Percentiles rank a stretch among this genome's conserved stretches.
phyloP scores from a whole-genome alignment of 805 yeast genomes.

The Ogataea minuta region DNA sequence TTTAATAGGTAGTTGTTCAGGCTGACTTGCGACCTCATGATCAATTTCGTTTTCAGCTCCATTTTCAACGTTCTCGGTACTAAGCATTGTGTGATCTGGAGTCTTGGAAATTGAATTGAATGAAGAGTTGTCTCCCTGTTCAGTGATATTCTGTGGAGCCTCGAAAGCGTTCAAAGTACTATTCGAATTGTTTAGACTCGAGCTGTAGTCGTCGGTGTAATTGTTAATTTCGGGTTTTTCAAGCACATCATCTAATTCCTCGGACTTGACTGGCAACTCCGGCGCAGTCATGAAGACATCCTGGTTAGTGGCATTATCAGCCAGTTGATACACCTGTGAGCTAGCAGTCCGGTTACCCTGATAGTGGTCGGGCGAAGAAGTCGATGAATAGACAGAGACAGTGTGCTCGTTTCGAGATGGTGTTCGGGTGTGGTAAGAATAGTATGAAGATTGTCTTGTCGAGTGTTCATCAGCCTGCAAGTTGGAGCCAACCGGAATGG shows the following conservation, averaged over 20 bases:
- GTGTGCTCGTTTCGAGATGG: slow-evolving; percentile 14
- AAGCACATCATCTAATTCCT: background rate
- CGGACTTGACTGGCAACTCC: slow-evolving; percentile 28
- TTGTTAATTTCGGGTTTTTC: background rate
- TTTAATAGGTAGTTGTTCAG: background rate
- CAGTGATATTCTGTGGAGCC: slow-evolving; percentile 8
- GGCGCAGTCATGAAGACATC: slow-evolving; percentile 41
- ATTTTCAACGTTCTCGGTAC: background rate
- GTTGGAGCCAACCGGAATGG: background rate
- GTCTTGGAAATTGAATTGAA: slow-evolving; percentile 23
- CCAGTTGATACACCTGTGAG: slow-evolving; percentile 22
- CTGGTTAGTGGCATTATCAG: slow-evolving; percentile 28
- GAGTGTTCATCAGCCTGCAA: background rate
- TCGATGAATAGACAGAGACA: slow-evolving; percentile 18
- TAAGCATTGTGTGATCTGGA: slow-evolving; percentile 17
- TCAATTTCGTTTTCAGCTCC: background rate
- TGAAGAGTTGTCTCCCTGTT: slow-evolving; percentile 12
- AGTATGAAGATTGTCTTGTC: slow-evolving; percentile 6
- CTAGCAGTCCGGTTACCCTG: slow-evolving; percentile 7
- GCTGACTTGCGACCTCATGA: background rate
- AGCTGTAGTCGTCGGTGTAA: background rate
- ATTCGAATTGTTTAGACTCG: slow-evolving; percentile 4
- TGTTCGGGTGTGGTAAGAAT: slow-evolving; percentile 7
- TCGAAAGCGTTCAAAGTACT: slow-evolving; percentile 11
- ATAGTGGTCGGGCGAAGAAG: slow-evolving; percentile 15